phyloP scores from a whole-genome alignment of 2,329 filamentous ascomycete species.

The Colletotrichum sp. region DNA sequence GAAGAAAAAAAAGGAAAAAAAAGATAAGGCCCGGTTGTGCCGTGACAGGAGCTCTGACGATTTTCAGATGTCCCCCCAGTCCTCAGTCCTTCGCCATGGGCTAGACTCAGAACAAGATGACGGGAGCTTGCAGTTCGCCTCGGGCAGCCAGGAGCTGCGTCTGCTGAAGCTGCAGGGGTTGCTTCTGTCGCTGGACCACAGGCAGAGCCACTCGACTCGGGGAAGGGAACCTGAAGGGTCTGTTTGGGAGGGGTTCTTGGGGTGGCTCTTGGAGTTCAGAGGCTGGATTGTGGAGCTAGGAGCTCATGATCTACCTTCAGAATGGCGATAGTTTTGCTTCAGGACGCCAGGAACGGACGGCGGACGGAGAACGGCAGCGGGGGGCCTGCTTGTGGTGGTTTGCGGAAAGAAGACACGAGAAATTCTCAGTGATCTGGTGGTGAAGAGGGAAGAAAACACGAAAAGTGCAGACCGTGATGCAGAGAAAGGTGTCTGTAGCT shows the following conservation, averaged over 20 bases:
- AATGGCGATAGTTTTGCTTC: constrained; percentile 17
- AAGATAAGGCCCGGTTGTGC: not conserved
- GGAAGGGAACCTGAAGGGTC: not conserved
- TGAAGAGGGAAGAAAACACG: not conserved
- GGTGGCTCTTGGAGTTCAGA: not conserved
- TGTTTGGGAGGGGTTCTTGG: not conserved
- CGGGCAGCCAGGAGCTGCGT: not conserved
- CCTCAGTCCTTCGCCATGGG: not conserved
- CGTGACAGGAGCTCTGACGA: constrained; percentile 10
- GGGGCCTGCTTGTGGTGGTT: not conserved
- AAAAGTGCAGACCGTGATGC: not conserved
- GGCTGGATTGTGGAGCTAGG: constrained; percentile 13
- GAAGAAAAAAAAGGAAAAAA: not conserved
- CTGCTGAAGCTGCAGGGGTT: not conserved
- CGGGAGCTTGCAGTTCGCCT: not conserved
- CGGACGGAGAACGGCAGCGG: not conserved
- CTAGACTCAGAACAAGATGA: not conserved
- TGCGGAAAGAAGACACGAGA: not conserved
- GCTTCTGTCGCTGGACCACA: not conserved
- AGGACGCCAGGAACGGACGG: not conserved
- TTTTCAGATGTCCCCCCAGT: constrained; percentile 16
- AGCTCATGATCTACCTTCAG: constrained; percentile 22
- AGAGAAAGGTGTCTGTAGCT: not conserved
- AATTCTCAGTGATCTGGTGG: not conserved
- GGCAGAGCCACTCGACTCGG: not conserved